Base-by-base conservation (phyloP, 2,329 filamentous ascomycete species). In the Calycina herbarum region DNA sequence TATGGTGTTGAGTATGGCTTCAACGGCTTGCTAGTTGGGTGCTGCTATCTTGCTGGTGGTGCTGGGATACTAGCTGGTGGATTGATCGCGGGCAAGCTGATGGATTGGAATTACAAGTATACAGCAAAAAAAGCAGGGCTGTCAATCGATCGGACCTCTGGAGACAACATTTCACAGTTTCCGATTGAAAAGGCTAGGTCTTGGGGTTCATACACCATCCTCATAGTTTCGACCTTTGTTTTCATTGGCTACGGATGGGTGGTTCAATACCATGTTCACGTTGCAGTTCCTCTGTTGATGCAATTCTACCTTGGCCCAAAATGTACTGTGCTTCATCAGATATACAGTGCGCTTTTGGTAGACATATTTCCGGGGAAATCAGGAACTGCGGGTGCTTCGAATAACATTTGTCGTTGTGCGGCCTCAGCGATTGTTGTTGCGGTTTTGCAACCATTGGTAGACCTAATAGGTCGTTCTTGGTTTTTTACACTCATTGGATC, bases 331-430 rank as follows among this genome's bases (percentile, higher is more conserved):
- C 89, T 89, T 72, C 83, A 82, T 64, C 81, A 87, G 54, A 79
- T 88, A 51, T 85, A 83, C 71, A 85, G 66, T 57, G 69, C 85
- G 0, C 77, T 90, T 11, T 80, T 89, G n/a, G 82, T 89, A 4
- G 87, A 90, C 67, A 76, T 89, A 5, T 84, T 86, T 67, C 85
- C 85, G 0, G 76, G 82, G 13, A 81, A 82, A 0, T 85, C 86
- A 0, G 85, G 85, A 0, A 87, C 85, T 0, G 85, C 84, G 0
- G 85, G 85, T 3, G 86, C 86, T 0, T 82, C 86, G 0, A 86
- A 85, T 67, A 89, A 89, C 66, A 76, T 90, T 10, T 80, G 84
- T 6, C 78, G 86, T 13, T 89, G 86, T 71, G 74, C 84, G 17
- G 76, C 85, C 56, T 85, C 85, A 15, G 87, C 86, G 0, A 80